Evolutionary conservation across 2,329 filamentous ascomycete species (phyloP), one percentile per base, ranked within the genome.

Genomic region (Ascochyta pisi): DNA sequence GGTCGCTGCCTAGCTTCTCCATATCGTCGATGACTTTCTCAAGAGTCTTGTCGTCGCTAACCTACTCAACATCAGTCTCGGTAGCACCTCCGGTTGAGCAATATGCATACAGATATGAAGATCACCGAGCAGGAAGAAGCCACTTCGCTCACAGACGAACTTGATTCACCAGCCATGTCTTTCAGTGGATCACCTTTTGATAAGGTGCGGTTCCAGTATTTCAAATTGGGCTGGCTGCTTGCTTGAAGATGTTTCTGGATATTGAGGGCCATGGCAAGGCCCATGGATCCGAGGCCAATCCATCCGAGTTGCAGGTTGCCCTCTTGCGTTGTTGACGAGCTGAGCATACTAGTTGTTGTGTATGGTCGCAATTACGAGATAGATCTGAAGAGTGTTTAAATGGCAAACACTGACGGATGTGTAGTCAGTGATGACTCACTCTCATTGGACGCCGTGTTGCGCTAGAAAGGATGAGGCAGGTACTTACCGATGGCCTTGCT

Each of bases 231-330:
- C 0, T 63, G 46, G 1, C 35, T 26, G 6, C 58, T 55, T 7
- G 58, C 49, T 44, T 6, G 53, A 0, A 83, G 57, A 45, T 83
- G 68, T 24, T 71, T 77, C 37, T 83, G 82, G 0, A 84, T 70
- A 53, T 84, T 83, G 6, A 66, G 70, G 1, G 81, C 78, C 82
- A 84, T 84, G 19, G 66, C 68, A 6, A 73, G 68, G 1, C 82
- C 82, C 81, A 84, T 84, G 0, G 80, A 83, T 1, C 82, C 81
- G 0, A 84, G 75, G 4, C 82, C 82, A 10, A 68, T 65, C 64
- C 63, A 70, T 57, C 62, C 58, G 54, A 67, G 15, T 16, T 24
- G 7, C 16, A 19, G 26, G 4, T 4, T 23, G 2, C 22, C 37
- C 7, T 2, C 10, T 16, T 39, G 37, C 15, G 2, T 39, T 13